These are phyloP conservation scores for Sabuloglossum arenarium DNA, from an alignment of 495 filamentous ascomycete genomes.

Conservation along the genomic window DNA sequence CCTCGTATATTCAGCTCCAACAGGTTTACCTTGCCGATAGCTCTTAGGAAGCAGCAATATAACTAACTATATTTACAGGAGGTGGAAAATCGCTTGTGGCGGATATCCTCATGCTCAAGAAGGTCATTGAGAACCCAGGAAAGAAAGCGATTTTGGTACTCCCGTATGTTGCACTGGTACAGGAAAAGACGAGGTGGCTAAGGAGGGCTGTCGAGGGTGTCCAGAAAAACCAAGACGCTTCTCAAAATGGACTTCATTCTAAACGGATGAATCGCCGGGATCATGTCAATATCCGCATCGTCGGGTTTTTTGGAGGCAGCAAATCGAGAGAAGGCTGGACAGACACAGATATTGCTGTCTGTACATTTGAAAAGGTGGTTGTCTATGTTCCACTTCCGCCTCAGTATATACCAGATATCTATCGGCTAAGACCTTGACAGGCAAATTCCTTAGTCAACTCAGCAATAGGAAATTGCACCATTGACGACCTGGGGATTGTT, in stretches of 20 bases:
- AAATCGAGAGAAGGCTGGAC: constrained; percentile 43
- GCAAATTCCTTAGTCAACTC: constrained; percentile 62
- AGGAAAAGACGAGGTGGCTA: constrained; percentile 65
- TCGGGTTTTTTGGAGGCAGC: constrained; percentile 57
- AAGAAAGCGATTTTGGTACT: constrained; percentile 60
- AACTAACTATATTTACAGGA: constrained; percentile 17
- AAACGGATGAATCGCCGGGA: constrained; percentile 10
- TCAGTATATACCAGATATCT: not conserved
- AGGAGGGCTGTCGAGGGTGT: constrained; percentile 46
- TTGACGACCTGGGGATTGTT: constrained; percentile 41
- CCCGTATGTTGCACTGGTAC: constrained; percentile 65
- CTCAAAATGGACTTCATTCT: not conserved
- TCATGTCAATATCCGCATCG: constrained; percentile 30
- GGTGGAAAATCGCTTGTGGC: constrained; percentile 66
- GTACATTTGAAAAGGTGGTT: constrained; percentile 64
- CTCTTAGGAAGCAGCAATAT: not conserved
- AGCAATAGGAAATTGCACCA: constrained; percentile 50
- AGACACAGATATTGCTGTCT: constrained; percentile 62
- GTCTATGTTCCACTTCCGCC: not conserved
- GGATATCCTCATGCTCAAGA: constrained; percentile 54
- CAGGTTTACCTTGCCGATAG: constrained; percentile 11
- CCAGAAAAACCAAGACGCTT: constrained; percentile 16
- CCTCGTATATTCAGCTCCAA: constrained; percentile 68
- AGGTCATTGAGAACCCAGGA: constrained; percentile 39
- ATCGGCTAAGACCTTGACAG: constrained; percentile 17